Evolutionary conservation across 257 asterid species (phyloP), one percentile per base, ranked within the genome.

Genomic region (Datura wrightii): DNA sequence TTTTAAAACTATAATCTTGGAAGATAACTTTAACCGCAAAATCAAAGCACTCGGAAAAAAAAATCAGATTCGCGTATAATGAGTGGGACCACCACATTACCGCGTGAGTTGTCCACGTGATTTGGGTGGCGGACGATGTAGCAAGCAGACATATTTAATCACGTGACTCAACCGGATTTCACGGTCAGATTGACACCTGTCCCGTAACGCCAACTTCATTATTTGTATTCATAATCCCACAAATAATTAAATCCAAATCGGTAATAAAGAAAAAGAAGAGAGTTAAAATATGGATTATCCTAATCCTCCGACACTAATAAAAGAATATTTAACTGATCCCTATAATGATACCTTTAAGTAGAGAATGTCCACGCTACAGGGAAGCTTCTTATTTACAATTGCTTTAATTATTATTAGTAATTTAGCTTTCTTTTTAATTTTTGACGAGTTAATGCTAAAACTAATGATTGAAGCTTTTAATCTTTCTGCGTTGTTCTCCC

Each of bases 91-190:
- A 87, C 63, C 63, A 79, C 90, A 83, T 87, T 90, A 83, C 91
- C 60, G 78, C 85, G 82, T 92, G 94, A 91, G 97, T 91, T 94
- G 98, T 94, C 98, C 97, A 93, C 97, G 97, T 93, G 97, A 94
- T 92, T 82, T 66, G 93, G 90, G 97, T 87, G 97, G 94, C 92
- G 94, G 93, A 84, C 89, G 84, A 6, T 86, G 92, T 86, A 89
- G 90, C 91, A 79, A 93, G 88, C 94, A 86, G 88, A 82, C 91
- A 88, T 85, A 89, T 90, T 79, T 80, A 60, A 88, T 91, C 98
- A 94, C 98, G 97, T 94, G 98, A 88, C 89, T 84, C 69, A 83
- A 79, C 82, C 93, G 90, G 88, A 53, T 3, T 89, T 90, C 83
- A 88, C 91, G 94, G 90, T 4, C 1, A 16, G 2, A 0, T 16